Base-by-base conservation (phyloP, 768 basidiomycete genomes). In the Kwoniella sp. region DNA sequence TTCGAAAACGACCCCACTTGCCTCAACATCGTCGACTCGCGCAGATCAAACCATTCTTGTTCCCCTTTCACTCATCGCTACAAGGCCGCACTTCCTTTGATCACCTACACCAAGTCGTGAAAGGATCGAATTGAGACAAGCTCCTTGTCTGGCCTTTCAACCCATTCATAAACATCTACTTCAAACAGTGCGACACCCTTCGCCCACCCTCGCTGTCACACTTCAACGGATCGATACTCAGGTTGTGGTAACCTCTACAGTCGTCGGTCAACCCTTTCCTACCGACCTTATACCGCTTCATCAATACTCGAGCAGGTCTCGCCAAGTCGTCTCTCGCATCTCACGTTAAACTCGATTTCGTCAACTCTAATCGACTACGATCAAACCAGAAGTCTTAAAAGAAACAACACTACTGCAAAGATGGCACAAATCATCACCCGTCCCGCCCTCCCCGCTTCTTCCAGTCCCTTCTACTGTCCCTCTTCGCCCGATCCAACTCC, bases 401-500 rank as follows among this genome's bases (percentile, higher is more conserved):
- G 26, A 29, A 26, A 8, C 26, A 11, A 60, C 4, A 62, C 15
- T 45, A 30, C 28, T 38, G 13, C 15, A 37, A 70, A 45, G 30
- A 74, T 74, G 73, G 62, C 73, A 20, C 65, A 67, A 58, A 41
- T 65, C 23, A 66, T 74, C 48, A 63, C 41, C 47, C 66, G 31
- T 56, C 72, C 22, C 45, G 63, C 20, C 47, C 61, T 26, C 50
- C 65, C 20, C 38, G 67, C 58, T n/a, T 38, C 54, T n/a, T 41
- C 58, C 20, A 51, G 63, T 47, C 45, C 60, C 30, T 41, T 51
- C 41, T 59, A 56, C 48, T 68, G 69, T 20, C 74, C 74, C 28
- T 63, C 61, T 23, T 76, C 75, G 41, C 75, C 75, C 20, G 73
- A 77, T 30, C 75, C 73, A 4, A 77, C 75, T 8, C 75, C 69